Evolutionary conservation across 2,329 filamentous ascomycete genomes (phyloP).

Genomic region (Verticillium zaregamsianum): DNA sequence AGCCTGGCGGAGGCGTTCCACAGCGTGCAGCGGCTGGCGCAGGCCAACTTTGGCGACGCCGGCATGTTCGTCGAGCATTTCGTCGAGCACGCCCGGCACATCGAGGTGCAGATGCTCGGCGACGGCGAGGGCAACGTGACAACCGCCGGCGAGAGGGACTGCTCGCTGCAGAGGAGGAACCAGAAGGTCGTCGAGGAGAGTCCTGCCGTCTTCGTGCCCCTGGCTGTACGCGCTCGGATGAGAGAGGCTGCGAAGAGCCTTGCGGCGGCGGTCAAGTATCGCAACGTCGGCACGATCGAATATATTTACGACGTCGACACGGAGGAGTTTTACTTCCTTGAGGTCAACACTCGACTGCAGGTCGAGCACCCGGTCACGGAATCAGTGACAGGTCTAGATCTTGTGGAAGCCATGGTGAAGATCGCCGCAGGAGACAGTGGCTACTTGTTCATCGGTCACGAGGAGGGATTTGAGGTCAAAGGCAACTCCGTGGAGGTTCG

Average conservation of each 20-base stretch:
- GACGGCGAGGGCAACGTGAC: constrained; percentile 36
- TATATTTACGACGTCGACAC: constrained; percentile 36
- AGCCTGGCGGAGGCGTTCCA: constrained; percentile 27
- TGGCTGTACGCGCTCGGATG: constrained; percentile 26
- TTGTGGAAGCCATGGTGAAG: constrained; percentile 26
- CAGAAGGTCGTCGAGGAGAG: constrained; percentile 49
- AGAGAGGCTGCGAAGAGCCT: constrained; percentile 29
- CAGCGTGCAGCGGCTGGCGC: constrained; percentile 31
- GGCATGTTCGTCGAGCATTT: constrained; percentile 39
- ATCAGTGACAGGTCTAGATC: constrained; percentile 29
- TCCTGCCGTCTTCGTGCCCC: constrained; percentile 28
- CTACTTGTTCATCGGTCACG: constrained; percentile 4
- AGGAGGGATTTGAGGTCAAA: constrained; percentile 35
- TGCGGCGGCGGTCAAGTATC: constrained; percentile 30
- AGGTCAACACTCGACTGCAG: constrained; percentile 44
- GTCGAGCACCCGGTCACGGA: constrained; percentile 44
- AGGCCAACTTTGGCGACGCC: constrained; percentile 35
- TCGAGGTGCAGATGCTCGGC: constrained; percentile 48
- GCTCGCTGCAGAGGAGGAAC: constrained; percentile 45
- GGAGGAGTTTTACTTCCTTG: constrained; percentile 38
- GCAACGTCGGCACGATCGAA: constrained; percentile 39
- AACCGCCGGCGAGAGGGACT: constrained; percentile 42
- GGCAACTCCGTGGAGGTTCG: constrained; percentile 68
- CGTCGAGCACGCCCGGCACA: constrained; percentile 35
- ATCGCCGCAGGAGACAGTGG: constrained; percentile 41